These are phyloP conservation scores for Naganishia sp. DNA, from an alignment of 1,284 basidiomycete species.

Conservation along the genomic window DNA sequence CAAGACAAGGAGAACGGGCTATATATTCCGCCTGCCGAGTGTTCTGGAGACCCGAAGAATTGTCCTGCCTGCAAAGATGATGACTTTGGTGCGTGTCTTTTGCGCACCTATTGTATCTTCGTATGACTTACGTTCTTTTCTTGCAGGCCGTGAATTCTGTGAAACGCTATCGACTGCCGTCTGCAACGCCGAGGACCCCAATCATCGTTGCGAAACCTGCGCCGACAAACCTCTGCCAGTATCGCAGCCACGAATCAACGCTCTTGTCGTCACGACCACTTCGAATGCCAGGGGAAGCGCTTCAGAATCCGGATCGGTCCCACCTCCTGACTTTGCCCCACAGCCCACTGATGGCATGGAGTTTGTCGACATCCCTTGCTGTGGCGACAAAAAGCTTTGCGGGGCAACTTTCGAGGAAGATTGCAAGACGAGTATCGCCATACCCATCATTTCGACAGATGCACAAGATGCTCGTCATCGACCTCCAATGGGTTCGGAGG, in stretches of 20 bases:
- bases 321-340: neutral
- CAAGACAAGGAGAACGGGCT: constrained; percentile 24
- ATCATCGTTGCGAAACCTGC: constrained; percentile 31
- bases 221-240: constrained; percentile 39
- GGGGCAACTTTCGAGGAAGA: constrained; percentile 22
- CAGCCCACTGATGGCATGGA: constrained; percentile 13
- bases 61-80: constrained; percentile 53
- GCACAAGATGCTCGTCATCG: neutral
- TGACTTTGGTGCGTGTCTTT: constrained; percentile 45
- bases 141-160: constrained; percentile 76
- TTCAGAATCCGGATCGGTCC: constrained; percentile 7
- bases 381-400: constrained; percentile 31
- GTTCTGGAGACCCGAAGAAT: constrained; percentile 53
- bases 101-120: no score
- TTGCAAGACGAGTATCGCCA: constrained; percentile 6
- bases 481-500: no score
- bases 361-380: constrained; percentile 33
- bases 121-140: neutral
- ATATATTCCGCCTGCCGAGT: constrained; percentile 40
- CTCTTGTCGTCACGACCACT: neutral
- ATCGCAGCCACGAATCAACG: neutral
- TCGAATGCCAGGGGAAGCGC: constrained; percentile 28
- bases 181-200: constrained; percentile 44
- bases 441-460: constrained; percentile 10
- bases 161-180: constrained; percentile 68